Base-by-base conservation (phyloP, 2,329 filamentous ascomycete species). In the Metarhizium album region DNA sequence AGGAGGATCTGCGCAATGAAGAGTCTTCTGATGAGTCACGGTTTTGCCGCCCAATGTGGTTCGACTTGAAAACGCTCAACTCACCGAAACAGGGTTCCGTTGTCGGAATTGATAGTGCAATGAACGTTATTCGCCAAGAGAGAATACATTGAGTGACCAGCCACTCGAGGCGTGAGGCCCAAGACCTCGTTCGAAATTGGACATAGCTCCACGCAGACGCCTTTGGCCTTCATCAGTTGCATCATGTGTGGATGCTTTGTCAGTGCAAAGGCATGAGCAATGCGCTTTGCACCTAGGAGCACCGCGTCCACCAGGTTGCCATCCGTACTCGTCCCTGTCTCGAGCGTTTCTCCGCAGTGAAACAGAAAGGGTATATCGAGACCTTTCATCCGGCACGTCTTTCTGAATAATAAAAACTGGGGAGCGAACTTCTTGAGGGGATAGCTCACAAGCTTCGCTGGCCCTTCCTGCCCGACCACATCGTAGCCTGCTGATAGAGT, bases 131-230 rank as follows among this genome's bases (percentile, higher is more conserved):
- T 82, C n/a, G 84, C 84, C 50, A 89, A 70, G 23, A 90, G 69
- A 54, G 75, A 72, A 38, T 87, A 86, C 62, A 84, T 79, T 16
- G 82, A 68, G 59, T 89, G 86, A 13, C 84, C 82, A 37, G 76
- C 74, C 51, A 82, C 75, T 45, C 79, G 75, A 8, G 81, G 75
- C 47, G 83, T 86, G 18, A 90, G 72, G 33, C 86, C 84, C 18
- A 89, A 68, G 0, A 89, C 71, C 69, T 90, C 86, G 60, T 89
- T 90, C 1, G 84, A 88, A 47, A 88, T 87, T 0, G 85, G 86
- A 57, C 86, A 89, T 1, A 86, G 69, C 67, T 90, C 86, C n/a
- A 90, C 72, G 57, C 84, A 87, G 33, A 89, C 77, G 9, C 74
- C 71, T n/a, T 71, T 70, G 52, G 72, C 66, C 64, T 78, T 82